Evolutionary conservation across 169 alveolate species (phyloP).

Genomic region (Cryptosporidium sp.): DNA sequence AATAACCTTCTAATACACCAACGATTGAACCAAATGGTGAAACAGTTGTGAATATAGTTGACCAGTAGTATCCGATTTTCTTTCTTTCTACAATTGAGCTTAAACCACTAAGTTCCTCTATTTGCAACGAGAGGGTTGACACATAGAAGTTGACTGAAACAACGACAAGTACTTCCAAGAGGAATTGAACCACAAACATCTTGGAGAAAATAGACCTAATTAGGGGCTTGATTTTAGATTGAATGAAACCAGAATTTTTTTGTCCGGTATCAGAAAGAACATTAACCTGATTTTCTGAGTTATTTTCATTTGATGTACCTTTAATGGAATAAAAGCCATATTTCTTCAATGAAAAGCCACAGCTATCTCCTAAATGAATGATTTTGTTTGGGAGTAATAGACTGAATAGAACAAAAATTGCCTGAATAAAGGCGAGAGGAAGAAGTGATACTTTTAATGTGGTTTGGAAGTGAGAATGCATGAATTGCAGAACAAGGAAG

Average conservation of each 20-base stretch:
- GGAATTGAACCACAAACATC: slow-evolving; percentile 52
- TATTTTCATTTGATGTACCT: neutral
- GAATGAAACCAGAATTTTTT: neutral
- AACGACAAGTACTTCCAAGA: slow-evolving; percentile 35
- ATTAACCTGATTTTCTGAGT: neutral
- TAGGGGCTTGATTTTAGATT: slow-evolving; percentile 21
- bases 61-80: slow-evolving; percentile 58
- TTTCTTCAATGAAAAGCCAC: slow-evolving; percentile 38
- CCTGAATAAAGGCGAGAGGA: slow-evolving; percentile 52
- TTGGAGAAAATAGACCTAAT: slow-evolving; percentile 25
- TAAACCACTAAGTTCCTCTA: slow-evolving; percentile 57
- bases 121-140: slow-evolving; percentile 61
- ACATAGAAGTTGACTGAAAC: slow-evolving; percentile 70
- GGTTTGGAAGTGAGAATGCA: slow-evolving; percentile 10
- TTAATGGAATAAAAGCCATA: slow-evolving; percentile 31
- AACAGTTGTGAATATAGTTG: slow-evolving; percentile 60
- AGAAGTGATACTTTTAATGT: neutral
- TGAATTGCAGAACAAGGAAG: slow-evolving; percentile 39
- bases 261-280: neutral
- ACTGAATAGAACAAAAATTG: slow-evolving; percentile 27
- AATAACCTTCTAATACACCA: slow-evolving; percentile 53
- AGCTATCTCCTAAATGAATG: slow-evolving; percentile 37
- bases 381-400: slow-evolving; percentile 33
- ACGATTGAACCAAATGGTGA: slow-evolving; percentile 70
- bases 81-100: slow-evolving; percentile 20